Evolutionary conservation across 306 rosid genomes (phyloP), one percentile per base, ranked within the genome.

Genomic region (Cyamopsis tetragonoloba): DNA sequence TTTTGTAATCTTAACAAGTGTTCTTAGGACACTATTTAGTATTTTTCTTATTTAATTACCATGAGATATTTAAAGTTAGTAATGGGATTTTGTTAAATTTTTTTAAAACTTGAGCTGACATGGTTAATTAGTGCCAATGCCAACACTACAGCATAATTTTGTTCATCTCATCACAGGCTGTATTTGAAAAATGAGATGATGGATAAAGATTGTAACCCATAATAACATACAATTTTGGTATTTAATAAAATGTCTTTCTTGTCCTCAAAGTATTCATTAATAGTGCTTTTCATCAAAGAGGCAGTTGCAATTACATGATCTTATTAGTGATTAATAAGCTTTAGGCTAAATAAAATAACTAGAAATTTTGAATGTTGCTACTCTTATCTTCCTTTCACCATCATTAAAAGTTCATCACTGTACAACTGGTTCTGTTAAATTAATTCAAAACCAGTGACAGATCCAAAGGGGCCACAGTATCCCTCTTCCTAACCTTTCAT

Each of bases 201-300:
- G 18, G 37, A 66, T 34, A 65, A 48, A 70, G 66, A 65, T 5
- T 14, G 22, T 32, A 79, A 35, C 46, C 41, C 38, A 32, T 23
- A 15, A 53, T 78, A 24, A 18, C 35, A 63, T 22, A 51, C 48
- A 30, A 64, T 27, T 8, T 39, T 44, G n/a, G n/a, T n/a, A 66
- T 76, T 32, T 62, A 59, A 23, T 43, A 49, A 60, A 18, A 37
- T 66, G 24, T 13, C 60, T 77, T 72, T 83, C 87, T 81, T 88
- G 69, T 26, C n/a, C 32, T 75, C 68, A 63, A 84, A 88, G 88
- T 18, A 55, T 79, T 71, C 79, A 86, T 84, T 47, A n/a, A 85
- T 82, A 71, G 48, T 79, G 83, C 19, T 2, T 51, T 27, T 49
- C 13, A 51, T 7, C 26, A 24, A 50, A 71, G 66, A 38, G 62